phyloP scores from a whole-genome alignment of 805 yeast species.

The Schizosaccharomyces cryophilus region DNA sequence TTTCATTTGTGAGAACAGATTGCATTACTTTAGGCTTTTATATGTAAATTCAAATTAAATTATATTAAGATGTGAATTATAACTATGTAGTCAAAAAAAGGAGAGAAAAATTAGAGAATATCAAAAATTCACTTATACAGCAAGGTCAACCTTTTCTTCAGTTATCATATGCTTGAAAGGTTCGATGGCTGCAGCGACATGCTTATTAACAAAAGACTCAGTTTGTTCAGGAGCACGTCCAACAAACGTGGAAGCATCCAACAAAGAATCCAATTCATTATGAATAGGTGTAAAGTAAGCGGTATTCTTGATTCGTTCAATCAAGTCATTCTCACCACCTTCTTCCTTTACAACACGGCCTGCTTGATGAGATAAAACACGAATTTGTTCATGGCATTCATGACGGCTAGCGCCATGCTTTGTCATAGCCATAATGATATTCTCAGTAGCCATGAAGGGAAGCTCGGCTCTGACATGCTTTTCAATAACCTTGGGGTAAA shows the following conservation, averaged over 20 bases:
- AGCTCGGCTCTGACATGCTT: conserved; percentile 83
- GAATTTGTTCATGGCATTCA: conserved; percentile 91
- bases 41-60: not conserved
- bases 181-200: conserved; percentile 60
- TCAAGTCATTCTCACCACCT: conserved; percentile 95
- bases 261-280: conserved; percentile 50
- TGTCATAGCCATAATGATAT: conserved; percentile 98
- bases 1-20: too few relatives aligned
- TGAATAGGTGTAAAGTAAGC: conserved; percentile 50
- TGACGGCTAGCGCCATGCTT: conserved; percentile 94
- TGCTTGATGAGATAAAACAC: conserved; percentile 92
- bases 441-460: conserved; percentile 99
- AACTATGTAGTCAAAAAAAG: too few relatives aligned
- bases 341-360: conserved; percentile 90
- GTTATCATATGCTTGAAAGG: conserved; percentile 39
- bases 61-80: not conserved
- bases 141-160: conserved; percentile 43
- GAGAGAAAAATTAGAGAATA: not conserved
- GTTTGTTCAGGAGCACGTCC: conserved; percentile 98
- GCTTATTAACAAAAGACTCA: conserved; percentile 65
- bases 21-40: not conserved
- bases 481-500: conserved; percentile 94
- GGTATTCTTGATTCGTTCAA: conserved; percentile 16
- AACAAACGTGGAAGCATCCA: conserved; percentile 82
- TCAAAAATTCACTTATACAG: conserved; percentile 31